Evolutionary conservation across 2,329 filamentous ascomycete genomes (phyloP).

Genomic region (Penicillium olsonii): DNA sequence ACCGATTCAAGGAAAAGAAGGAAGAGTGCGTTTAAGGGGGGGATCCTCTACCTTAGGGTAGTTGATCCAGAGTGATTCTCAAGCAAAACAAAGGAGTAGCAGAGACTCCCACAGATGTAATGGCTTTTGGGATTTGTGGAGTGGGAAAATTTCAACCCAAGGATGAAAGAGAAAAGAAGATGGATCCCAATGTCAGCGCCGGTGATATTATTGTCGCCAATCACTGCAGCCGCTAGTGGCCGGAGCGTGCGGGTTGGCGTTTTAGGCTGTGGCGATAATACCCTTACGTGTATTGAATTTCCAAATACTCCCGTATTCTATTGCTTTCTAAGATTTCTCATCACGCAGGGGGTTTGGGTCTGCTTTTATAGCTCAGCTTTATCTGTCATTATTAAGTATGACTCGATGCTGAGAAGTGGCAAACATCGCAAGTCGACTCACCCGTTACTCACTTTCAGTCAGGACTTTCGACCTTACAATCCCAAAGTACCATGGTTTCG

Average conservation of each 20-base stretch:
- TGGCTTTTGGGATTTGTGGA: slow-evolving; percentile 9
- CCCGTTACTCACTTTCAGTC: neutral
- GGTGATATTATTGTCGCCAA: slow-evolving; percentile 12
- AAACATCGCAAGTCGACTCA: slow-evolving; percentile 5
- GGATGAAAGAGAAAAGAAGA: slow-evolving; percentile 11
- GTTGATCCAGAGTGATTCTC: slow-evolving; percentile 3
- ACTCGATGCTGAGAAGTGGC: slow-evolving; percentile 4
- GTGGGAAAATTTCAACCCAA: slow-evolving; percentile 18
- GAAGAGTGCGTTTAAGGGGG: slow-evolving; percentile 11
- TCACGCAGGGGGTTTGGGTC: neutral
- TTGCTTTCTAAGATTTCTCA: neutral
- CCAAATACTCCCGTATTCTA: slow-evolving; percentile 7
- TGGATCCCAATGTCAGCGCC: slow-evolving; percentile 8
- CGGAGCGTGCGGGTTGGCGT: slow-evolving; percentile 12
- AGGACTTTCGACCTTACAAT: neutral
- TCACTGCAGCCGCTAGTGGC: slow-evolving; percentile 7
- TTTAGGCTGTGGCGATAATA: slow-evolving; percentile 12
- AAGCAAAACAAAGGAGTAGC: slow-evolving; percentile 10
- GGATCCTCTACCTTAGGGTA: slow-evolving; percentile 1
- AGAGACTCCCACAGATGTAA: slow-evolving; percentile 10
- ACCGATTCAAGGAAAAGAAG: slow-evolving; percentile 23
- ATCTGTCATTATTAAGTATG: neutral
- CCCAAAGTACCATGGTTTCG: slow-evolving; percentile 4
- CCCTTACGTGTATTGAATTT: slow-evolving; percentile 17
- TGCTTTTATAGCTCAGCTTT: slow-evolving; percentile 6